phyloP scores from a whole-genome alignment of 2,329 filamentous ascomycete genomes.

The Penicillium frequentans region DNA sequence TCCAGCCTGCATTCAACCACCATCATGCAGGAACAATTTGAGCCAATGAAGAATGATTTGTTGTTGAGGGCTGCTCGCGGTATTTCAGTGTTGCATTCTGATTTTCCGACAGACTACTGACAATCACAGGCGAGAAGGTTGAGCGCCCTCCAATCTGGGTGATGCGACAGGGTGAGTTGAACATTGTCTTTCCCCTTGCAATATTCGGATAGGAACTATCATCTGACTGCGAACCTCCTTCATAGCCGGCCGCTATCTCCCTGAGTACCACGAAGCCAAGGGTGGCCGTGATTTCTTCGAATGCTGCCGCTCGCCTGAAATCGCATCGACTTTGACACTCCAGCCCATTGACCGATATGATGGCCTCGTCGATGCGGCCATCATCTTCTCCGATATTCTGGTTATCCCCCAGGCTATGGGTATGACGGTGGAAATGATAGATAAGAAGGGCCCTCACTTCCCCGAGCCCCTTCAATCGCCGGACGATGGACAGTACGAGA shows the following conservation, averaged over 20 bases:
- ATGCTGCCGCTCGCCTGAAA: slow-evolving; percentile 90
- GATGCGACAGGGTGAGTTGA: slow-evolving; percentile 85
- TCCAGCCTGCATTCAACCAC: slow-evolving; percentile 20
- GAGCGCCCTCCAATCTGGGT: slow-evolving; percentile 97
- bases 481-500: slow-evolving; percentile 76
- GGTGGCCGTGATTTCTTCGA: slow-evolving; percentile 91
- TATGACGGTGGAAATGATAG: slow-evolving; percentile 98
- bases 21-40: slow-evolving; percentile 70
- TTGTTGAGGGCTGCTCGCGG: slow-evolving; percentile 87
- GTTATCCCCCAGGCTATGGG: slow-evolving; percentile 98
- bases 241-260: slow-evolving; percentile 89
- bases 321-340: slow-evolving; percentile 88
- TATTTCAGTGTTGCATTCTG: slow-evolving; percentile 38
- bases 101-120: slow-evolving; percentile 15
- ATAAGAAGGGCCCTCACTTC: slow-evolving; percentile 95
- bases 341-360: slow-evolving; percentile 91
- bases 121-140: slow-evolving; percentile 72
- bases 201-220: neutral
- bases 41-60: slow-evolving; percentile 87
- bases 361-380: slow-evolving; percentile 90
- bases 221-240: slow-evolving; percentile 10
- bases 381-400: slow-evolving; percentile 98
- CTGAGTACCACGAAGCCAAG: slow-evolving; percentile 96
- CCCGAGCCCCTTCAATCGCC: slow-evolving; percentile 78
- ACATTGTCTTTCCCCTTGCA: neutral